A percentile compares a stretch with the other conserved stretches of the same genome.
Evolutionary conservation across 495 filamentous ascomycete genomes (phyloP).

Genomic region (Echria macrotheca): DNA sequence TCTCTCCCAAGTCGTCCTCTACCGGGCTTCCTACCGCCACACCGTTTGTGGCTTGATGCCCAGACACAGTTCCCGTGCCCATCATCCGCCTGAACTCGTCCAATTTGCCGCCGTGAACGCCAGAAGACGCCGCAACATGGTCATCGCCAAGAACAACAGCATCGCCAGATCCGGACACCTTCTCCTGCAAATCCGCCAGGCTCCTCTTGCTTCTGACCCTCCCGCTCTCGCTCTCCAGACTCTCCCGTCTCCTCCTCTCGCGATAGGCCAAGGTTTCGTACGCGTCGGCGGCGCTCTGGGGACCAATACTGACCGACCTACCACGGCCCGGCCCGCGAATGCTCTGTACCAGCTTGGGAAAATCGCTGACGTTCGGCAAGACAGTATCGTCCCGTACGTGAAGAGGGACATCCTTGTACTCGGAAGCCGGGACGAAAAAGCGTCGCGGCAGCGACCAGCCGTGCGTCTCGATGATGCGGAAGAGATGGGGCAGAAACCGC

Average conservation of each 20-base stretch:
- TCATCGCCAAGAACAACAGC: conserved; percentile 10
- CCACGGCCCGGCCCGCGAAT: conserved; percentile 71
- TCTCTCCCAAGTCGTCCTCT: conserved; percentile 54
- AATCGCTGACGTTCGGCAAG: conserved; percentile 75
- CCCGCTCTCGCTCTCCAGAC: conserved; percentile 36
- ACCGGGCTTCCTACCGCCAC: conserved; percentile 24
- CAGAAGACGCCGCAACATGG: conserved; percentile 20
- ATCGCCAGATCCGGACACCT: conserved; percentile 14
- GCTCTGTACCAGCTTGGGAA: conserved; percentile 70
- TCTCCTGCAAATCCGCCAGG: conserved; percentile 15
- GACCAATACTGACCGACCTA: conserved; percentile 84
- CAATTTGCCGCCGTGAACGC: conserved; percentile 32
- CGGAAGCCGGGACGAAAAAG: conserved; percentile 84
- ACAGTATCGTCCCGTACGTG: conserved; percentile 78
- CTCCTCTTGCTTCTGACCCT: conserved; percentile 25
- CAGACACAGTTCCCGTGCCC: conserved; percentile 35
- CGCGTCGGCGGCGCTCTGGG: conserved; percentile 91
- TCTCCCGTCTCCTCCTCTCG: conserved; percentile 74
- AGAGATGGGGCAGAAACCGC: conserved; percentile 72
- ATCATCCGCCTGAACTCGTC: conserved; percentile 67
- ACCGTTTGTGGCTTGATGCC: conserved; percentile 30
- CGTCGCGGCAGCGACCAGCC: conserved; percentile 74
- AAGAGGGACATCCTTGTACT: conserved; percentile 80
- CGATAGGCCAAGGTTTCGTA: conserved; percentile 95
- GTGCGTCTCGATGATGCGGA: conserved; percentile 73